A percentile compares a stretch with the other conserved stretches of the same genome.
Conservation (phyloP, 75 land plant genomes). For the Pinus tabuliformis region DNA sequence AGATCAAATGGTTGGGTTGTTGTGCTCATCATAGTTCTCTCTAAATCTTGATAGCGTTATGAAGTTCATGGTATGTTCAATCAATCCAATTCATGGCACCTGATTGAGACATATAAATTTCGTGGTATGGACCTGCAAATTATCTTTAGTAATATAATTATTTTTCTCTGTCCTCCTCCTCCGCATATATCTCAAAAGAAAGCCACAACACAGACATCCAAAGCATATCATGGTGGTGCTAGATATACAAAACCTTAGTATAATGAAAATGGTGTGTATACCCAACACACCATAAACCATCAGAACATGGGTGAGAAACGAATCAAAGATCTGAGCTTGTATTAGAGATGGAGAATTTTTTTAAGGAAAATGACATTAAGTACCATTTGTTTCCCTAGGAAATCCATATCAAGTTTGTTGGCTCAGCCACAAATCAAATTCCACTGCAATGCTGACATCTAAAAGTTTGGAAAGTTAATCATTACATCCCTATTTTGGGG, state of each 20-base stretch:
- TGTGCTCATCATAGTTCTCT: too few species aligned
- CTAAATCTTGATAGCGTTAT: too few species aligned
- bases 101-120: not conserved
- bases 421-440: not conserved
- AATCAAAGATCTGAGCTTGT: slow-evolving; percentile 59
- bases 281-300: slow-evolving; percentile 73
- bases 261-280: slow-evolving; percentile 40
- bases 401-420: slow-evolving; percentile 7
- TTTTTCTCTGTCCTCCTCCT: not conserved
- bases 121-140: not conserved
- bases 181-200: slow-evolving; percentile 60
- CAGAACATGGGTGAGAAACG: slow-evolving; percentile 61
- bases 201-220: slow-evolving; percentile 66
- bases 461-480: too few species aligned
- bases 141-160: not conserved
- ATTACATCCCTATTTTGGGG: too few species aligned
- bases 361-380: slow-evolving; percentile 44
- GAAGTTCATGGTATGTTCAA: not conserved
- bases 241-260: slow-evolving; percentile 55
- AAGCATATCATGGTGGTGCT: slow-evolving; percentile 32
- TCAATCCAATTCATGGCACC: not conserved
- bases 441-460: too few species aligned
- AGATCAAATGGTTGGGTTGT: too few species aligned
- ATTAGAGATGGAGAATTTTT: slow-evolving; percentile 50
- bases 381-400: slow-evolving; percentile 60